Percentiles rank a stretch among this genome's conserved stretches.
phyloP scores from a whole-genome alignment of 2,329 filamentous ascomycete genomes.

The Botrytis byssoidea region DNA sequence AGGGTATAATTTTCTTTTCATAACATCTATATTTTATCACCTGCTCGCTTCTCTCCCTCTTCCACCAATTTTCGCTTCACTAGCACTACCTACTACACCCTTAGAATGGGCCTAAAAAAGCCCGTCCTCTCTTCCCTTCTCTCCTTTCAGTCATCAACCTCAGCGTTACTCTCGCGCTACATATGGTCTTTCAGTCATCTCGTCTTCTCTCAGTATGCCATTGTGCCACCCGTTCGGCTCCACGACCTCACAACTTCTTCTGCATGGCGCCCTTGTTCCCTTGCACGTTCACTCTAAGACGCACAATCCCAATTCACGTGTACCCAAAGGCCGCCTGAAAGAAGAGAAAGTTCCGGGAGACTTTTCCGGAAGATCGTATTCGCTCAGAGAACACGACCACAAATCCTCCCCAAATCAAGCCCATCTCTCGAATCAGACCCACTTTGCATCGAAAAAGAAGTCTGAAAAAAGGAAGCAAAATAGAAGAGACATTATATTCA shows the following conservation, averaged over 20 bases:
- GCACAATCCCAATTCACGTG: background rate
- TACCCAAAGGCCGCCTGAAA: background rate
- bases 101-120: background rate
- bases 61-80: background rate
- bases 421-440: background rate
- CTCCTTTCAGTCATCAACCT: background rate
- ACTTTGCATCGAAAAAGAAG: background rate
- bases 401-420: background rate
- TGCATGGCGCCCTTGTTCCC: background rate
- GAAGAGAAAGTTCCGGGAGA: fast-evolving
- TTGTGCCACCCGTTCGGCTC: background rate
- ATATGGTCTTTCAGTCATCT: background rate
- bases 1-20: background rate
- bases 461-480: background rate
- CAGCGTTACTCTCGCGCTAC: background rate
- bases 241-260: background rate
- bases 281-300: background rate
- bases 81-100: background rate
- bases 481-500: background rate
- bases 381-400: background rate
- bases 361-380: background rate
- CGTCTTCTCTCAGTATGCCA: background rate
- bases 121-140: background rate
- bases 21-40: background rate
- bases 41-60: background rate